phyloP scores from a whole-genome alignment of 2,329 filamentous ascomycete genomes.

The Fusarium buxicola region DNA sequence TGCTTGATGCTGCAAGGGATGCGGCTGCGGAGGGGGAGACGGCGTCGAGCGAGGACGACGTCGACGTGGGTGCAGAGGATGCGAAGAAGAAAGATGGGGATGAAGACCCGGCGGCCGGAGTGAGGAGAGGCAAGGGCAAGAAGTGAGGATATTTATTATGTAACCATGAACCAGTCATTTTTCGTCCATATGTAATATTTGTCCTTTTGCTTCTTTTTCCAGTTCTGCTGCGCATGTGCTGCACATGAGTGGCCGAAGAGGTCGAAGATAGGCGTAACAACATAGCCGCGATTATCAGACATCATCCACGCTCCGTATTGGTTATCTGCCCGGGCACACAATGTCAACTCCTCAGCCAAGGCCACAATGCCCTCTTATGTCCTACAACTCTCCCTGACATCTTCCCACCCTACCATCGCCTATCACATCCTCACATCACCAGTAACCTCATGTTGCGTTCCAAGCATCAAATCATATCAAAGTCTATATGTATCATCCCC shows the following conservation, averaged over 20 bases:
- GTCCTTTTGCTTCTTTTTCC: not conserved
- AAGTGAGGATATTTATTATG: constrained; percentile 35
- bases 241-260: no score
- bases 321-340: no score
- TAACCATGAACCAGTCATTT: constrained; percentile 21
- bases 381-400: no score
- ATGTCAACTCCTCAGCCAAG: no score
- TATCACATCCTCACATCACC: not conserved
- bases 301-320: no score
- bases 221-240: not conserved
- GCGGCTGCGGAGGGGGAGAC: constrained; percentile 29
- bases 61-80: constrained; percentile 28
- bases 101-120: constrained; percentile 38
- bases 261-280: no score
- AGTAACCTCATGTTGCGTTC: not conserved
- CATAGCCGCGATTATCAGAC: no score
- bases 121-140: constrained; percentile 42
- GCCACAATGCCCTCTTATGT: not conserved
- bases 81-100: constrained; percentile 27
- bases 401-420: no score
- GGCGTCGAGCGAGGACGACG: constrained; percentile 20
- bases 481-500: constrained; percentile 4
- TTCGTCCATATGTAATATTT: constrained; percentile 7
- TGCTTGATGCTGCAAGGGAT: constrained; percentile 55
- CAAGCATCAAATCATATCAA: not conserved